Conservation (phyloP, 2,329 filamentous ascomycete genomes). For the Curvularia eragrostidis region DNA sequence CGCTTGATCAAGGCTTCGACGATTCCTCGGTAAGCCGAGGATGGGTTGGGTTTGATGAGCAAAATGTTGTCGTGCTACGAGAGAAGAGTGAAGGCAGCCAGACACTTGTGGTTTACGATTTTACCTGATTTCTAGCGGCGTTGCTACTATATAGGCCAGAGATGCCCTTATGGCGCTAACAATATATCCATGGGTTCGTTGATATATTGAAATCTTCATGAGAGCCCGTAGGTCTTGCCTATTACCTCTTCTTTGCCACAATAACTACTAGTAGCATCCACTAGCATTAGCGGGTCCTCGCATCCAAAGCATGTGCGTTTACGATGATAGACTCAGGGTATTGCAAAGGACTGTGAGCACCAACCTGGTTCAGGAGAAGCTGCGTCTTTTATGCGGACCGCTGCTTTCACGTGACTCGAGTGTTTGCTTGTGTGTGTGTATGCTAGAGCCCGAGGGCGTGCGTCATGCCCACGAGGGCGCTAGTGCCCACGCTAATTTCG, state of each 20-base stretch:
- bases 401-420: not conserved
- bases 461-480: slow-evolving; percentile 20
- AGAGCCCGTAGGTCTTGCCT: not conserved
- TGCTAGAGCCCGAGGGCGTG: slow-evolving; percentile 2
- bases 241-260: not conserved
- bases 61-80: slow-evolving; percentile 86
- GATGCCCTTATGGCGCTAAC: slow-evolving; percentile 2
- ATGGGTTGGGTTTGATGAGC: slow-evolving; percentile 89
- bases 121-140: slow-evolving; percentile 61
- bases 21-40: slow-evolving; percentile 57
- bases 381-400: not conserved
- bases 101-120: slow-evolving; percentile 84
- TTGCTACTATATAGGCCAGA: not conserved
- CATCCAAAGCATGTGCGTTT: not conserved
- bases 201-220: not conserved
- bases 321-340: not conserved
- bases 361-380: not conserved
- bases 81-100: slow-evolving; percentile 73
- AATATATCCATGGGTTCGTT: not conserved
- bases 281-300: not conserved
- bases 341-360: not conserved
- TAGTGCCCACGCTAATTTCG: slow-evolving; percentile 23
- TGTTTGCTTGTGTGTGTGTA: not conserved
- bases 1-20: slow-evolving; percentile 46
- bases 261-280: not conserved